Conservation (phyloP, 768 basidiomycete species). For the Termitomyces heimii region DNA sequence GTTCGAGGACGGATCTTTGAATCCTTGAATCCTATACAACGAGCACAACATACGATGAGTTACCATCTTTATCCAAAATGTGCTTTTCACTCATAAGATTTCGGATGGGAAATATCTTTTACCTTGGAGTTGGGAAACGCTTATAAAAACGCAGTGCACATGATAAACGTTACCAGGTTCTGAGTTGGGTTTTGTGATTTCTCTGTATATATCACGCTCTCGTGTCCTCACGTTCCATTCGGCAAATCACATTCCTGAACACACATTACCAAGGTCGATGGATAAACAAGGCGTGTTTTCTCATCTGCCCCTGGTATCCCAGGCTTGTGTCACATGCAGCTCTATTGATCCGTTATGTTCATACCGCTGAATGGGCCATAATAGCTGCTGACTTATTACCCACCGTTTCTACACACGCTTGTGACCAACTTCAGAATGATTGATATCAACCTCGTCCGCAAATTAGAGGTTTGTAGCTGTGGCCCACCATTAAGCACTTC, state of each 20-base stretch:
- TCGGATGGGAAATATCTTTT: background rate
- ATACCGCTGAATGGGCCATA: background rate
- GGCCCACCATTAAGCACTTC: background rate
- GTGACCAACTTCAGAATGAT: background rate
- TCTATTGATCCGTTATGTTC: background rate
- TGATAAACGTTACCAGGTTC: conserved; percentile 5
- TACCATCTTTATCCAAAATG: conserved; percentile 13
- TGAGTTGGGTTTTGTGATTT: background rate
- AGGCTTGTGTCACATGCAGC: background rate
- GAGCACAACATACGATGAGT: background rate
- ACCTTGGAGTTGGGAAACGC: conserved; percentile 2
- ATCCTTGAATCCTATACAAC: conserved; percentile 9
- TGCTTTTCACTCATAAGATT: background rate
- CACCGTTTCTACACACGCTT: background rate
- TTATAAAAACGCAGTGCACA: conserved; percentile 1
- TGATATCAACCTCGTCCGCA: background rate
- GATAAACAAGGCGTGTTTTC: background rate
- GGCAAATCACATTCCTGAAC: background rate
- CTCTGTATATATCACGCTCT: background rate
- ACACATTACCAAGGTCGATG: background rate
- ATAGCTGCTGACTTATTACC: background rate
- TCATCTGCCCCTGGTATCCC: background rate
- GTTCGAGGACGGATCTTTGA: conserved; percentile 8
- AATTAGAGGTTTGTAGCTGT: background rate
- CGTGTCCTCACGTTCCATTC: background rate